Evolutionary conservation across 2,329 filamentous ascomycete genomes (phyloP).

Genomic region (Basipetospora chlamydospora): DNA sequence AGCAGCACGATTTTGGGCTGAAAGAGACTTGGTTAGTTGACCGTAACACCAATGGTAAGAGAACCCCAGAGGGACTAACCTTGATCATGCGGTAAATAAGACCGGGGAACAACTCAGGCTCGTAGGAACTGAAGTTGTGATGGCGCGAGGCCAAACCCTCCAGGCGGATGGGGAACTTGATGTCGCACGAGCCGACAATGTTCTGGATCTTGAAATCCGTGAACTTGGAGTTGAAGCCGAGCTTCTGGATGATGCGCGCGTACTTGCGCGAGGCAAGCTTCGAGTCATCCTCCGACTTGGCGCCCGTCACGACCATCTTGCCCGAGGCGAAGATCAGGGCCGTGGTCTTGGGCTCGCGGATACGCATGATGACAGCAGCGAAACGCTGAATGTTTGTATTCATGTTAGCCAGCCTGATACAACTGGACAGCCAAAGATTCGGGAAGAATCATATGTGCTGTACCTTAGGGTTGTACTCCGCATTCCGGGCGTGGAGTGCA

Average conservation of each 20-base stretch:
- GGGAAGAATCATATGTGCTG: slow-evolving; percentile 3
- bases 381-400: slow-evolving; percentile 63
- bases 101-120: slow-evolving; percentile 96
- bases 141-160: slow-evolving; percentile 93
- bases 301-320: slow-evolving; percentile 99
- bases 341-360: slow-evolving; percentile 96
- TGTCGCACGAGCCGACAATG: slow-evolving; percentile 96
- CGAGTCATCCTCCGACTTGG: slow-evolving; percentile 94
- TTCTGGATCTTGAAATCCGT: slow-evolving; percentile 99
- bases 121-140: slow-evolving; percentile 98
- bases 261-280: slow-evolving; percentile 97
- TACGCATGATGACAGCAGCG: slow-evolving; percentile 98
- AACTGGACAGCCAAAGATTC: slow-evolving; percentile 3
- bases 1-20: slow-evolving; percentile 47
- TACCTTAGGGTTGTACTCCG: slow-evolving; percentile 98
- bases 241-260: slow-evolving; percentile 97
- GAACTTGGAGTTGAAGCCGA: slow-evolving; percentile 98
- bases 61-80: slow-evolving; percentile 22
- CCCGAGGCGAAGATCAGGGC: slow-evolving; percentile 95
- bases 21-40: background rate
- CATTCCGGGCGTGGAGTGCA: slow-evolving; percentile 92
- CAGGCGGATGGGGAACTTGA: slow-evolving; percentile 96
- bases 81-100: slow-evolving; percentile 99
- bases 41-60: background rate
- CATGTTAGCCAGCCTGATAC: slow-evolving; percentile 16